phyloP scores from a whole-genome alignment of 768 basidiomycete genomes.

The Podaxis mareebaensis region DNA sequence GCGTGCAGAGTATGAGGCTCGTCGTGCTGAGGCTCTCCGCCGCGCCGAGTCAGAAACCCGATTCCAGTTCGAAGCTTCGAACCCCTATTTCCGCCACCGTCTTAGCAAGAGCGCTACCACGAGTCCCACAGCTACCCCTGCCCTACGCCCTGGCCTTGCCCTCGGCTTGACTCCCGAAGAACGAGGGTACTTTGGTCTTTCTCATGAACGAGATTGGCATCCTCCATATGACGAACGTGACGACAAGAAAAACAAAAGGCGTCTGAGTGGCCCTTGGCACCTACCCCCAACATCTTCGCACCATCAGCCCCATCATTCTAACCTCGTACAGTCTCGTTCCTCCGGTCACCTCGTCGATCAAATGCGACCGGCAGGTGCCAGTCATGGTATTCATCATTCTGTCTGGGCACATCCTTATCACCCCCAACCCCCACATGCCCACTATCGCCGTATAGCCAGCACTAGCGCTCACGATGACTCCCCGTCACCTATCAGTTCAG shows the following conservation, averaged over 20 bases:
- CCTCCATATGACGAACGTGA: slow-evolving; percentile 11
- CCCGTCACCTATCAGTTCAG: slow-evolving; percentile 70
- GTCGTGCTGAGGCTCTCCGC: slow-evolving; percentile 64
- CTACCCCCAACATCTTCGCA: slow-evolving; percentile 34
- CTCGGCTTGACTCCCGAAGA: slow-evolving; percentile 32
- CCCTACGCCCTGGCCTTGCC: slow-evolving; percentile 38
- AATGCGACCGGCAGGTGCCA: slow-evolving; percentile 25
- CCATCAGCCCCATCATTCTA: slow-evolving; percentile 29
- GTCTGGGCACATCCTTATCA: slow-evolving; percentile 43
- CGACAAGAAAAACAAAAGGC: slow-evolving; percentile 30
- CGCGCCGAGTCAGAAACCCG: slow-evolving; percentile 77
- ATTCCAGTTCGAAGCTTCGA: slow-evolving; percentile 31
- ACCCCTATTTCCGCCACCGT: slow-evolving; percentile 24
- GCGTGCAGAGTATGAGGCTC: slow-evolving; percentile 83
- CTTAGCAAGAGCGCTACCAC: slow-evolving; percentile 69
- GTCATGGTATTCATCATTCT: slow-evolving; percentile 29
- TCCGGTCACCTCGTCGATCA: slow-evolving; percentile 43
- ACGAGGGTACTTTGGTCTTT: slow-evolving; percentile 39
- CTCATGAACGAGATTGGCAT: slow-evolving; percentile 37
- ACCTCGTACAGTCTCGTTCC: slow-evolving; percentile 38
- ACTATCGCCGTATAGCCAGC: slow-evolving; percentile 29
- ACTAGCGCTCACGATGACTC: slow-evolving; percentile 52
- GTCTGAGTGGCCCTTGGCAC: slow-evolving; percentile 62
- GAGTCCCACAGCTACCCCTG: slow-evolving; percentile 41
- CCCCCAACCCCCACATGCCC: slow-evolving; percentile 40